These are phyloP conservation scores for Atkinsonella hypoxylon DNA, from an alignment of 2,329 filamentous ascomycete species.

Conservation along the genomic window DNA sequence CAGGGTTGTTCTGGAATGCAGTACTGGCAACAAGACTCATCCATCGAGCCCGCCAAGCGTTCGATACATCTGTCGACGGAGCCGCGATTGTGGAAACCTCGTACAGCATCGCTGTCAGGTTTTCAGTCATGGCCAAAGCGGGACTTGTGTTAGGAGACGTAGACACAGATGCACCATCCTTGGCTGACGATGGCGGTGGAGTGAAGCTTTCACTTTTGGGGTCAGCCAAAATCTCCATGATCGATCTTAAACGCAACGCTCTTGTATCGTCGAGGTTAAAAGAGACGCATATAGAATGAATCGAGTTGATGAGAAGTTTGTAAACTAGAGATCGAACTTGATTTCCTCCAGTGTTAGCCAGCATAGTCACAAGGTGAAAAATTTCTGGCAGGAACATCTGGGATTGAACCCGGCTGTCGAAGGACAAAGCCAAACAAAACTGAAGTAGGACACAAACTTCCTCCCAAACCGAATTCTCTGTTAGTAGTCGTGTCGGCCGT, in stretches of 20 bases:
- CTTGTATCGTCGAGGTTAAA: constrained; percentile 50
- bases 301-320: constrained; percentile 51
- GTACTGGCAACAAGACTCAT: constrained; percentile 64
- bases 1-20: constrained; percentile 61
- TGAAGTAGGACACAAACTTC: constrained; percentile 56
- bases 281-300: constrained; percentile 56
- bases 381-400: constrained; percentile 58
- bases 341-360: constrained; percentile 50
- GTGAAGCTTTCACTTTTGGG: constrained; percentile 46
- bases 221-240: constrained; percentile 48
- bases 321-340: constrained; percentile 49
- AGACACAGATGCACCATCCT: constrained; percentile 42
- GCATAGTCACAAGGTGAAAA: constrained; percentile 60
- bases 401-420: constrained; percentile 54
- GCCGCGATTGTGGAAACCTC: constrained; percentile 53
- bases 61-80: constrained; percentile 51
- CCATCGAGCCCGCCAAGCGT: constrained; percentile 60
- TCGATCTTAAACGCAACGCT: constrained; percentile 41
- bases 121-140: constrained; percentile 45
- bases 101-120: constrained; percentile 47
- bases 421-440: constrained; percentile 54
- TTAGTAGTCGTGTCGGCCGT: constrained; percentile 51
- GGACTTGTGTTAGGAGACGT: constrained; percentile 41
- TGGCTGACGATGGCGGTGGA: constrained; percentile 29
- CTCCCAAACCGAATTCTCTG: constrained; percentile 57